A percentile compares a stretch with the other conserved stretches of the same genome.
Conservation (phyloP, 768 basidiomycete species). For the Galerina sulciceps region DNA sequence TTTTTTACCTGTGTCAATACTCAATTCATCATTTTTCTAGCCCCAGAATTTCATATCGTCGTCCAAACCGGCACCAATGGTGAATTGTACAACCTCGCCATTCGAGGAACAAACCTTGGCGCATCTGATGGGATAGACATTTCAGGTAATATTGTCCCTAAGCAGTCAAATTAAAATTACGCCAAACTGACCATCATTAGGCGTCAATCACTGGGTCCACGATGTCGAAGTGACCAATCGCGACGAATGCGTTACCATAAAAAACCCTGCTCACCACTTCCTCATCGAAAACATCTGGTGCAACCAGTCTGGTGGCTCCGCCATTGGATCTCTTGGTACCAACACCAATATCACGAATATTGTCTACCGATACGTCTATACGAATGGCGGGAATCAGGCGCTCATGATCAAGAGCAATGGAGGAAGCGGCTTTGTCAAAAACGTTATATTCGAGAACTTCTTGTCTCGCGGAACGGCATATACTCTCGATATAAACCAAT, state of each 20-base stretch:
- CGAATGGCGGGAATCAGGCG: slow-evolving; percentile 1
- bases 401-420: slow-evolving; percentile 6
- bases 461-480: neutral
- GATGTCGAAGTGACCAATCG: slow-evolving; percentile 1
- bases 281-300: slow-evolving; percentile 4
- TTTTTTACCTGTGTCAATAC: neutral
- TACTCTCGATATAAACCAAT: neutral
- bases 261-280: slow-evolving; percentile 1
- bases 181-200: neutral
- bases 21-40: neutral
- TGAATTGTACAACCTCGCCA: slow-evolving; percentile 2
- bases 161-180: too few relatives aligned
- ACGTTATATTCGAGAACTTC: slow-evolving; percentile 2
- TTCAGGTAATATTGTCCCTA: neutral
- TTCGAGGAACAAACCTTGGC: neutral
- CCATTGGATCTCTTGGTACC: slow-evolving; percentile 1
- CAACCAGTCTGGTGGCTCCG: slow-evolving; percentile 2
- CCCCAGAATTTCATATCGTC: neutral
- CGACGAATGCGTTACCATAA: slow-evolving; percentile 4
- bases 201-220: slow-evolving; percentile 1
- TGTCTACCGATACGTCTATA: neutral
- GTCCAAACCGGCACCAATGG: neutral
- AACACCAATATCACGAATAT: neutral
- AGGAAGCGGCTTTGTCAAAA: neutral
- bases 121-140: slow-evolving; percentile 5